These are phyloP conservation scores for Quercus variabilis DNA, from an alignment of 306 rosid genomes.

Conservation along the genomic window DNA sequence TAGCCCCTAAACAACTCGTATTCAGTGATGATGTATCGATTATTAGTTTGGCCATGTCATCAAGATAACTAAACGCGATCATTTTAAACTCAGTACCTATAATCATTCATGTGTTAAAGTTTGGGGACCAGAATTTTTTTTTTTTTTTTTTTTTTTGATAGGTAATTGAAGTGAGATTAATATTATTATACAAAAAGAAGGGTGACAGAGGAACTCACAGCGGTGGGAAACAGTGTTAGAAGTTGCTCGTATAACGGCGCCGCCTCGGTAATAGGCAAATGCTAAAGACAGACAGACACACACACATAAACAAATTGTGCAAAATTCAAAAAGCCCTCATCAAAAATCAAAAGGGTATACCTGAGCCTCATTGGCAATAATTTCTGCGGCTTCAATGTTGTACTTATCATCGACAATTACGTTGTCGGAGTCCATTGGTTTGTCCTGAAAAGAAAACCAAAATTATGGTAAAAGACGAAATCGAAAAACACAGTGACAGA, in stretches of 20 bases:
- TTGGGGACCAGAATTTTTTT: no score
- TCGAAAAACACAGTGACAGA: background rate
- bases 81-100: no score
- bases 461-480: background rate
- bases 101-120: no score
- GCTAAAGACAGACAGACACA: slow-evolving; percentile 34
- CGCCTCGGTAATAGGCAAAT: slow-evolving; percentile 81
- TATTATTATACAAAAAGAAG: slow-evolving; percentile 3
- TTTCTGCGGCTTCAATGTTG: slow-evolving; percentile 68
- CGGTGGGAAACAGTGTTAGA: slow-evolving; percentile 70
- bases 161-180: background rate
- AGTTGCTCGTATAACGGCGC: slow-evolving; percentile 82
- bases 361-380: slow-evolving; percentile 67
- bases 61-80: no score
- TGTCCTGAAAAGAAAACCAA: slow-evolving; percentile 23
- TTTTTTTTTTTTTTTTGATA: no score
- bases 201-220: slow-evolving; percentile 54
- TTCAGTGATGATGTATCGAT: no score
- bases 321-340: background rate
- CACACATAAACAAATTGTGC: background rate
- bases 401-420: slow-evolving; percentile 46
- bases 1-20: no score
- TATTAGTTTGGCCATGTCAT: no score
- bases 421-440: slow-evolving; percentile 5
- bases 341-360: slow-evolving; percentile 24